Conservation (phyloP, 2,329 filamentous ascomycete species). For the Sporothrix brunneoviolacea region DNA sequence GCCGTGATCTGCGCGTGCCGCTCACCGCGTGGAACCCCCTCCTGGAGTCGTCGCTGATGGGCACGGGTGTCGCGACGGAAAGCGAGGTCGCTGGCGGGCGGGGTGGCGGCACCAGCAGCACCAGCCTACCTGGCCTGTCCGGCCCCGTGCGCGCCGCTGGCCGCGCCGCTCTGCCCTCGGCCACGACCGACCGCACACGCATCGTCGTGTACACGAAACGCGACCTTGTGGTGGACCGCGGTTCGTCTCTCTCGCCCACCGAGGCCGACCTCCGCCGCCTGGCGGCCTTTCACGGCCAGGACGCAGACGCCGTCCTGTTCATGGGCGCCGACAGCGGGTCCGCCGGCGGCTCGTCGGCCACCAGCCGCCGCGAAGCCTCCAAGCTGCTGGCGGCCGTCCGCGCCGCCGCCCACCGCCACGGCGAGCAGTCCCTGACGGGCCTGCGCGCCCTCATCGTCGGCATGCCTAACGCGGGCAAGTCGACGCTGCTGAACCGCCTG, state of each 20-base stretch:
- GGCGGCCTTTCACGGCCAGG: constrained; percentile 35
- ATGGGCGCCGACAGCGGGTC: constrained; percentile 35
- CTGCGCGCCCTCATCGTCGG: constrained; percentile 81
- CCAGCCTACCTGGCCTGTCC: constrained; percentile 6
- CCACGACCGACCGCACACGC: constrained; percentile 60
- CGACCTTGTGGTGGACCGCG: constrained; percentile 54
- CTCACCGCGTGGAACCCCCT: constrained; percentile 84
- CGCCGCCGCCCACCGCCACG: constrained; percentile 35
- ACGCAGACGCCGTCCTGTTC: constrained; percentile 28
- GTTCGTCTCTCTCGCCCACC: not conserved
- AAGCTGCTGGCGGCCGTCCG: constrained; percentile 43
- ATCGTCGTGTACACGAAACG: constrained; percentile 87
- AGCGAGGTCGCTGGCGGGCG: not conserved
- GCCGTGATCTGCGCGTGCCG: constrained; percentile 86
- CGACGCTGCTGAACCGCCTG: constrained; percentile 82
- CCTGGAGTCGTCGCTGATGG: constrained; percentile 68
- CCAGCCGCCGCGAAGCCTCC: constrained; percentile 22
- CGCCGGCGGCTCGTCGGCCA: constrained; percentile 34
- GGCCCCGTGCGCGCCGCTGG: constrained; percentile 6
- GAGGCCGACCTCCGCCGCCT: constrained; percentile 22
- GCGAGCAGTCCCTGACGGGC: constrained; percentile 62
- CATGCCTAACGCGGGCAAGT: constrained; percentile 98
- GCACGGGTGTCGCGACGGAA: constrained; percentile 30
- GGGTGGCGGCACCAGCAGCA: not conserved
- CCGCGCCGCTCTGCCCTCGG: constrained; percentile 18